Evolutionary conservation across 2,329 filamentous ascomycete species (phyloP).

Genomic region (Teratosphaeriaceae sp.): DNA sequence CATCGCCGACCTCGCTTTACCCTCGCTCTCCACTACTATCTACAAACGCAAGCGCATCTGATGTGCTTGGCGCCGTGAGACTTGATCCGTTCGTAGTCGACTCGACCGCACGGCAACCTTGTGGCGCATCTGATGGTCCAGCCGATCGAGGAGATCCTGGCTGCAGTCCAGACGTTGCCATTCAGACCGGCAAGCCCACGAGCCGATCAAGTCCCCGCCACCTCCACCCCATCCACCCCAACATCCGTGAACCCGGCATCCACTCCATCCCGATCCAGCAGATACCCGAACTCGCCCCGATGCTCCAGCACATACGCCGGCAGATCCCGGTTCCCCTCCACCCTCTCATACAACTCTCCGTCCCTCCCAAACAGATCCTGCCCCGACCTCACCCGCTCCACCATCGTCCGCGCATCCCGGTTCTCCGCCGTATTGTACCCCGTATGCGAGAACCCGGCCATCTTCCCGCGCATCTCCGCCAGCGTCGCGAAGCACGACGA

Average conservation of each 20-base stretch:
- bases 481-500: conserved; percentile 56
- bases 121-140: no score
- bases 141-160: no score
- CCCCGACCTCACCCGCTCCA: conserved; percentile 46
- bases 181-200: no score
- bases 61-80: no score
- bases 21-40: no score
- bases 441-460: conserved; percentile 51
- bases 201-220: no score
- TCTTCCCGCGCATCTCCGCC: conserved; percentile 49
- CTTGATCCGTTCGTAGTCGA: no score
- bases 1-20: no score
- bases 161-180: no score
- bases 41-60: no score
- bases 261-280: conserved; percentile 35
- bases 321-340: conserved; percentile 48
- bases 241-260: conserved; percentile 33
- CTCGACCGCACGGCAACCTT: no score
- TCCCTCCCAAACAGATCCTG: conserved; percentile 50
- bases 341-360: conserved; percentile 41
- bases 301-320: conserved; percentile 40
- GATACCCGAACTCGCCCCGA: conserved; percentile 30
- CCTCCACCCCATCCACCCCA: neutral
- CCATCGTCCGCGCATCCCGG: conserved; percentile 44
- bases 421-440: conserved; percentile 47